Evolutionary conservation across 139 green algal genomes (phyloP).

Genomic region (Micromonas commoda): DNA sequence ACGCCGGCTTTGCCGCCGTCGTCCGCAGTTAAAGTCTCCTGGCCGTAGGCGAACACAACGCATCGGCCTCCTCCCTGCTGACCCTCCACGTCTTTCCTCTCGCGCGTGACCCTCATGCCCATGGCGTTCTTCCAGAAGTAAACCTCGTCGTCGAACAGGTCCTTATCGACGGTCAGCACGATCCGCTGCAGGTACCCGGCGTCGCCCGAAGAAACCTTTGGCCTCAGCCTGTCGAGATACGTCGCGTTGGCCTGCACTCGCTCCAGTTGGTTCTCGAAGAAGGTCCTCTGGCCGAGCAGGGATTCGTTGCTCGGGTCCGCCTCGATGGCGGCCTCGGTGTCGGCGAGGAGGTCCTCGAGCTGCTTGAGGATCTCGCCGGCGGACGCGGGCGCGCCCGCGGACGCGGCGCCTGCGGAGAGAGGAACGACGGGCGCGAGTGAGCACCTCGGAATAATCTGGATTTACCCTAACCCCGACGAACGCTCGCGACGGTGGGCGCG

Average conservation of each 20-base stretch:
- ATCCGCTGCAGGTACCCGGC: background rate
- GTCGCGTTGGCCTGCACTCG: background rate
- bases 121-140: conserved; percentile 18
- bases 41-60: background rate
- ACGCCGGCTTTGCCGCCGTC: conserved; percentile 10
- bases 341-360: background rate
- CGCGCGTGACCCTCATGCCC: conserved; percentile 19
- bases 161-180: background rate
- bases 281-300: conserved; percentile 7
- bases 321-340: background rate
- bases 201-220: background rate
- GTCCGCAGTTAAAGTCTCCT: background rate
- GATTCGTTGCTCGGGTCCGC: background rate
- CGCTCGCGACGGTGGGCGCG: too few relatives aligned
- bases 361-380: background rate
- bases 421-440: too few relatives aligned
- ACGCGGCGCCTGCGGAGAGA: background rate
- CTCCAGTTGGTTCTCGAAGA: conserved; percentile 20
- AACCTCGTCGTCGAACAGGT: background rate
- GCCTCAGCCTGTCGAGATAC: background rate
- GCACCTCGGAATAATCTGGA: too few relatives aligned
- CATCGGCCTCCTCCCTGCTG: background rate
- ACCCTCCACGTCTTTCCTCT: background rate
- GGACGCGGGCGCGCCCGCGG: background rate
- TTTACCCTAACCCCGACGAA: too few relatives aligned